Base-by-base conservation (phyloP, 345 rosid genomes). In the Kandelia obovata region DNA sequence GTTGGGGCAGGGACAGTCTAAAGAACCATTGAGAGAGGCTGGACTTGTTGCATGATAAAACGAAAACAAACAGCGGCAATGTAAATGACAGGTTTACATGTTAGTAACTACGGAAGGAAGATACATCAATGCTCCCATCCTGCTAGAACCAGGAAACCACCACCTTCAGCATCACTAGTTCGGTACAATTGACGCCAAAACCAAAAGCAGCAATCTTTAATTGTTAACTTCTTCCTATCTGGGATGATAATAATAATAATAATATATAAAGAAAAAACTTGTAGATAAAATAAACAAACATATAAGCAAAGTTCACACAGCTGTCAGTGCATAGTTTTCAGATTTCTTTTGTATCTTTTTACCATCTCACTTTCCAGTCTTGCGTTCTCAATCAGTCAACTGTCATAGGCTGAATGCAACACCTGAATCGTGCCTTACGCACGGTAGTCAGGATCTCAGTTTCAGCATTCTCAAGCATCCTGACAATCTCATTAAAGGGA, bases 381-480 rank as follows among this genome's bases (percentile, higher is more conserved):
- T 27, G 28, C 59, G 6, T 56, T 56, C 59, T 56, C 16, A 8
- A 37, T 74, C 70, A 75, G 66, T 75, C 78, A 43, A 69, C 17
- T 7, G 78, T 75, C 79, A 71, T 75, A 4, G 79, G 79, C 56
- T 37, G 58, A 55, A 75, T 66, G 79, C 79, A 75, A 46, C 79
- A 75, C 59, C 79, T 70, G 71, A 75, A 75, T 1, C 79, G 79
- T 9, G 79, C 79, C 64, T 75, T 75, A 25, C 79, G 75, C 19
- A 75, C 79, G 6, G 58, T 71, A 11, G 71, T 75, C 79, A 75
- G 55, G 68, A 75, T 71, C 68, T 75, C 75, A 2, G 68, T 31
- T 26, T 75, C 79, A 1, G 79, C 79, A 55, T 65, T 46, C 53
- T 75, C 79, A 1, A 75, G 79, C 79, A 75, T 75, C 21, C 39